These are phyloP conservation scores for Euphrasia arctica DNA, from an alignment of 305 asterid species.

Conservation along the genomic window DNA sequence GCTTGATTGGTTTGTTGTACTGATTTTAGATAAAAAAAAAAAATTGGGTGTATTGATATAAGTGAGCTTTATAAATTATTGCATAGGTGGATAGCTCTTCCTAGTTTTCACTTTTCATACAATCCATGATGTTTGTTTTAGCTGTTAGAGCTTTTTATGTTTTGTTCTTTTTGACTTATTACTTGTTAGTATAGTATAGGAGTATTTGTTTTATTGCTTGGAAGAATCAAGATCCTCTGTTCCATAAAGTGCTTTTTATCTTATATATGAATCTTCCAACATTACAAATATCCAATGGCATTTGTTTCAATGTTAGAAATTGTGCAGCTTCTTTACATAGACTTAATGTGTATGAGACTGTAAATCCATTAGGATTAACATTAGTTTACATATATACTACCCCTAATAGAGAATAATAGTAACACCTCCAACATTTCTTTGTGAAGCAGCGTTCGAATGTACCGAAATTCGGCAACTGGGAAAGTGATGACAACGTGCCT, in stretches of 20 bases:
- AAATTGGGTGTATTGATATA: not conserved
- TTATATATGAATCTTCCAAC: not conserved
- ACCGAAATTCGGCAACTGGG: conserved; percentile 87
- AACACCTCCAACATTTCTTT: not conserved
- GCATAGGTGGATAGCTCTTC: not conserved
- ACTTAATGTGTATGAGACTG: not conserved
- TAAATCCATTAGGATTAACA: not conserved
- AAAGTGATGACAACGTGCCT: conserved; percentile 55
- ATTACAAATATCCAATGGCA: not conserved
- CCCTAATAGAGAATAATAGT: not conserved
- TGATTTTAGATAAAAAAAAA: not conserved
- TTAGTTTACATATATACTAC: not conserved
- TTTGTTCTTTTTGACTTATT: not conserved
- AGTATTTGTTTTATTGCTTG: conserved; percentile 4
- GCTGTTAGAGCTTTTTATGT: not conserved
- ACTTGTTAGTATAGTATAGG: too few relatives aligned
- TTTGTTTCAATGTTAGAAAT: not conserved
- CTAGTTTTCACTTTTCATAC: not conserved
- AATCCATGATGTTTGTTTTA: conserved; percentile 5
- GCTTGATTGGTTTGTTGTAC: not conserved
- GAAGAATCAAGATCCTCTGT: not conserved
- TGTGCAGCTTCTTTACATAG: not conserved
- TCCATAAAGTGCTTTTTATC: not conserved
- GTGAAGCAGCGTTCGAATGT: conserved; percentile 51
- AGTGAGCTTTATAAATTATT: too few relatives aligned